Conservation (phyloP, 2,329 filamentous ascomycete species). For the Penicillium sp. region DNA sequence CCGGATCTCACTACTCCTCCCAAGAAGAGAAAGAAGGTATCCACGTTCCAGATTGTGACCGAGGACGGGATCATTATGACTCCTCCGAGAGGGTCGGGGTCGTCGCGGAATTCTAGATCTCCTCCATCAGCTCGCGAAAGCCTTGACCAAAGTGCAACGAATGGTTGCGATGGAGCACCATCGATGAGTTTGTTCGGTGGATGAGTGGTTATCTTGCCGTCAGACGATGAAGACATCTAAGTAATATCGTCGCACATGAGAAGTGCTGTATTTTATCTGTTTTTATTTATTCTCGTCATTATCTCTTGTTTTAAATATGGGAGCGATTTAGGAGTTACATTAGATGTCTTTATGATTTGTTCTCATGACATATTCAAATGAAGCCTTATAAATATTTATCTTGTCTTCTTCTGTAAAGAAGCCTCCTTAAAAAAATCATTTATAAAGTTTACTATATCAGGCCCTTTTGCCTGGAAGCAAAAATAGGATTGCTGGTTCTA, state of each 20-base stretch:
- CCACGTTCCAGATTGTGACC: conserved; percentile 14
- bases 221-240: background rate
- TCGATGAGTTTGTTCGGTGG: background rate
- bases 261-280: background rate
- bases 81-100: conserved; percentile 6
- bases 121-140: background rate
- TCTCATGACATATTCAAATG: background rate
- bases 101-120: conserved; percentile 3
- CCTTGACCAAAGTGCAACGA: background rate
- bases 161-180: background rate
- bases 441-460: no score
- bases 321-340: background rate
- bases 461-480: no score
- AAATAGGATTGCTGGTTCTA: no score
- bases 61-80: conserved; percentile 18
- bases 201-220: background rate
- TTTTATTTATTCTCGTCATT: background rate
- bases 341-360: background rate
- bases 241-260: background rate
- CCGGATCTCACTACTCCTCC: conserved; percentile 13
- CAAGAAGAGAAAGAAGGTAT: conserved; percentile 17
- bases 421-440: no score
- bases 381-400: no score
- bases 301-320: background rate
- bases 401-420: no score